A percentile compares a stretch with the other conserved stretches of the same genome.
These are phyloP conservation scores for Sporothrix protearum DNA, from an alignment of 2,329 filamentous ascomycete species.

Conservation along the genomic window DNA sequence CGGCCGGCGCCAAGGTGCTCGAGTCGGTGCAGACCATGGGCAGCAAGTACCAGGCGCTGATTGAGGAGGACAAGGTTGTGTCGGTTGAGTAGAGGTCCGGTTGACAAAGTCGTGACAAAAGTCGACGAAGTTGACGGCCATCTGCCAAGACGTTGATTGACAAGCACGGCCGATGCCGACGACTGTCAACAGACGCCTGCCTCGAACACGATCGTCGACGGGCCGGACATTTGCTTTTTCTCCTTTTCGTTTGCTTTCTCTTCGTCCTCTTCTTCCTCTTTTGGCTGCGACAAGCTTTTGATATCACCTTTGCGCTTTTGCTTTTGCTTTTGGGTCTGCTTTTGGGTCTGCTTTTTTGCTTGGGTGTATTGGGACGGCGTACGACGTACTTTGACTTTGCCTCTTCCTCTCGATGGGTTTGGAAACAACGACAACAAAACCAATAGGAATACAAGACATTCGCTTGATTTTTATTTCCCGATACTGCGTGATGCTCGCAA, in stretches of 20 bases:
- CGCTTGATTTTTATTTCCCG: neutral
- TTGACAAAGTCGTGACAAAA: no score
- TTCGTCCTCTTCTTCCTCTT: neutral
- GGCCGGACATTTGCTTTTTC: neutral
- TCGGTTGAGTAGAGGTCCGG: slow-evolving; percentile 37
- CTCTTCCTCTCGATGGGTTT: no score
- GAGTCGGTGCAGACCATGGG: slow-evolving; percentile 63
- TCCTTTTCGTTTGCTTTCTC: neutral
- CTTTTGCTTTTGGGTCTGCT: neutral
- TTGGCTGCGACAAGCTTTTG: neutral
- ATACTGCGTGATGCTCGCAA: neutral
- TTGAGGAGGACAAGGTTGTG: slow-evolving; percentile 76
- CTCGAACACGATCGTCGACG: neutral
- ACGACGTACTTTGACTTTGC: no score
- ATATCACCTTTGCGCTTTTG: slow-evolving; percentile 5
- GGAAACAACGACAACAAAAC: neutral
- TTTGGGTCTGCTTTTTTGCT: no score
- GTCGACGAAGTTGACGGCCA: no score
- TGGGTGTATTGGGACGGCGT: slow-evolving; percentile 1
- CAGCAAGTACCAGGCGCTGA: slow-evolving; percentile 55
- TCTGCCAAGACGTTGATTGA: no score
- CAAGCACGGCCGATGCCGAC: neutral
- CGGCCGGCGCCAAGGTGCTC: slow-evolving; percentile 66
- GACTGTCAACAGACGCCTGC: neutral
- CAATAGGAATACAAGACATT: neutral